Evolutionary conservation across 768 basidiomycete species (phyloP).

Genomic region (Mrakia gelida): DNA sequence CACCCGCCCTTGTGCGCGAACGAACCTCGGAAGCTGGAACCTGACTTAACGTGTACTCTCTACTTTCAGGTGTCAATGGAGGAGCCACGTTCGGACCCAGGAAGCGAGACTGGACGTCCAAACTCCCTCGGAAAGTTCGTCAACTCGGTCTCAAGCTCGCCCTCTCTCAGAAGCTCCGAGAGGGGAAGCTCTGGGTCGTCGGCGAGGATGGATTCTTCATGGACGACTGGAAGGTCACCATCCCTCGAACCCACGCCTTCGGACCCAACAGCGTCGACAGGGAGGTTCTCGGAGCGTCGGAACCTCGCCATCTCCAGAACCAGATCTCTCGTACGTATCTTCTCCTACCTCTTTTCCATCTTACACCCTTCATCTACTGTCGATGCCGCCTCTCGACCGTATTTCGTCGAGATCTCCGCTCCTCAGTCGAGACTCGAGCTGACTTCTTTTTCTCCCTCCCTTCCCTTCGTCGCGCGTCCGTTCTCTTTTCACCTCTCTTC

Average conservation of each 20-base stretch:
- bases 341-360: no score
- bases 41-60: background rate
- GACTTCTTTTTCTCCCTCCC: background rate
- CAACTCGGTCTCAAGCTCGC: conserved; percentile 90
- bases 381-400: no score
- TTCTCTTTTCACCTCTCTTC: background rate
- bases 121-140: conserved; percentile 86
- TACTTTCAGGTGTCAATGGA: conserved; percentile 62
- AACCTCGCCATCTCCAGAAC: background rate
- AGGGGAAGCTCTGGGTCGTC: conserved; percentile 70
- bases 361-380: no score
- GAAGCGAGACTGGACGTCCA: conserved; percentile 84
- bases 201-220: conserved; percentile 33
- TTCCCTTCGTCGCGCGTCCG: no score
- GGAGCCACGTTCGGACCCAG: conserved; percentile 88
- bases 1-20: no score
- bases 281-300: conserved; percentile 17
- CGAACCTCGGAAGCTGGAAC: no score
- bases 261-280: background rate
- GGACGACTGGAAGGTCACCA: background rate
- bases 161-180: conserved; percentile 73
- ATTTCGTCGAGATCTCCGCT: background rate
- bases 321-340: background rate
- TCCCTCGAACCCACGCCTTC: background rate
- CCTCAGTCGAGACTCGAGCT: background rate